A percentile compares a stretch with the other conserved stretches of the same genome.
phyloP scores from a whole-genome alignment of 345 rosid genomes.

The Erucastrum elatum region DNA sequence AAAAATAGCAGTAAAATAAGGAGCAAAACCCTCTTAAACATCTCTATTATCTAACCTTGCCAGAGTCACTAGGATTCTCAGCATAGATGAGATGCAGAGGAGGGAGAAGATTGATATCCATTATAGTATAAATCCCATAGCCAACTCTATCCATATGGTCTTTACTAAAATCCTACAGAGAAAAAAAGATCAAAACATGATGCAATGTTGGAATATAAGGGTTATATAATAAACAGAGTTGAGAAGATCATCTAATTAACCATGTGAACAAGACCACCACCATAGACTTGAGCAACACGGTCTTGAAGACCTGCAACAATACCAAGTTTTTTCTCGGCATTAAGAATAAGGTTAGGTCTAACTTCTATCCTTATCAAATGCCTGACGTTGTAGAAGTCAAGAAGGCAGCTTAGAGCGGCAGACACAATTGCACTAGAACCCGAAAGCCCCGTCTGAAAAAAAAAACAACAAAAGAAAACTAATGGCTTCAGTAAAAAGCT shows the following conservation, averaged over 20 bases:
- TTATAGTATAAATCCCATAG: slow-evolving; percentile 71
- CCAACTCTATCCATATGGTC: slow-evolving; percentile 81
- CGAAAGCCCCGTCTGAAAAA: slow-evolving; percentile 83
- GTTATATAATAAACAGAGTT: background rate
- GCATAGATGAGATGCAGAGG: slow-evolving; percentile 83
- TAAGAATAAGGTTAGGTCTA: slow-evolving; percentile 69
- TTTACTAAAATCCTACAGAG: slow-evolving; percentile 64
- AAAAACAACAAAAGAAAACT: background rate
- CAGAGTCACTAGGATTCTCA: slow-evolving; percentile 95
- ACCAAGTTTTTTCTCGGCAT: slow-evolving; percentile 82
- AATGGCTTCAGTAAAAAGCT: too few species aligned
- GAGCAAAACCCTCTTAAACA: background rate
- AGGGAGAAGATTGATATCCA: slow-evolving; percentile 80
- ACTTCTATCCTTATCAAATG: slow-evolving; percentile 67
- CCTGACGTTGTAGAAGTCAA: slow-evolving; percentile 78
- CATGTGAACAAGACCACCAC: slow-evolving; percentile 89
- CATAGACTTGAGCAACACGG: slow-evolving; percentile 90
- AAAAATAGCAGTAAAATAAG: background rate
- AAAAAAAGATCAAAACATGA: background rate
- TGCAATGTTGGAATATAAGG: background rate
- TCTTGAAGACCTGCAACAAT: slow-evolving; percentile 97
- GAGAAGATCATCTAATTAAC: slow-evolving; percentile 32
- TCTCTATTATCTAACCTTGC: slow-evolving; percentile 51
- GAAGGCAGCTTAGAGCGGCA: slow-evolving; percentile 84
- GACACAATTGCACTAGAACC: slow-evolving; percentile 93